Conservation (phyloP, 2,329 filamentous ascomycete genomes). For the Byssothecium circinans region DNA sequence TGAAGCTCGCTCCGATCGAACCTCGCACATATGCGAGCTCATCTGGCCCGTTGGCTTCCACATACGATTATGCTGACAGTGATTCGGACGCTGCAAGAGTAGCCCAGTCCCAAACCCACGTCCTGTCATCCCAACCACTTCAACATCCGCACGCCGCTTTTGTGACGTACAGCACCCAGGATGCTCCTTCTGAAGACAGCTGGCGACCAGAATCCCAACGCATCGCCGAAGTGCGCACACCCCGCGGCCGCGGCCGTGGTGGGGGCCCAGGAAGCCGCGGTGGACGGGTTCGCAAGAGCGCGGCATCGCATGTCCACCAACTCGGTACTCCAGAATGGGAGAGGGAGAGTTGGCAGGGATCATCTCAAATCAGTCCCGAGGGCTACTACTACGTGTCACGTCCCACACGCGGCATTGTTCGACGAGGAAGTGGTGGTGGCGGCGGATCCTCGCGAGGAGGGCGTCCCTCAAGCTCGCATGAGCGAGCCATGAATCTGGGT, state of each 20-base stretch:
- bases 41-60: constrained; percentile 12
- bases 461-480: constrained; percentile 26
- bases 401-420: constrained; percentile 30
- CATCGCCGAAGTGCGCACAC: constrained; percentile 28
- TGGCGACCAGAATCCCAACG: constrained; percentile 39
- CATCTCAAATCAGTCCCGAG: constrained; percentile 41
- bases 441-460: constrained; percentile 25
- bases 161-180: constrained; percentile 31
- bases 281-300: constrained; percentile 43
- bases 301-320: constrained; percentile 30
- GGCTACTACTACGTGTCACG: constrained; percentile 39
- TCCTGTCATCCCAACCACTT: constrained; percentile 33
- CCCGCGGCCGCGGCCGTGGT: constrained; percentile 41
- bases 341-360: constrained; percentile 39
- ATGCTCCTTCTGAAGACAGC: constrained; percentile 31
- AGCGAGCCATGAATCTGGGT: constrained; percentile 31
- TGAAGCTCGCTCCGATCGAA: constrained; percentile 46
- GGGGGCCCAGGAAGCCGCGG: constrained; percentile 41
- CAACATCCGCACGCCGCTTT: constrained; percentile 29
- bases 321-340: constrained; percentile 48
- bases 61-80: constrained; percentile 27
- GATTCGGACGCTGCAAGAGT: constrained; percentile 17
- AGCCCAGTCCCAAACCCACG: constrained; percentile 21
- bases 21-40: constrained; percentile 34
- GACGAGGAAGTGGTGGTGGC: constrained; percentile 40